Evolutionary conservation across 441 rosid species (phyloP), one percentile per base, ranked within the genome.

Genomic region (Eutrema salsugineum): DNA sequence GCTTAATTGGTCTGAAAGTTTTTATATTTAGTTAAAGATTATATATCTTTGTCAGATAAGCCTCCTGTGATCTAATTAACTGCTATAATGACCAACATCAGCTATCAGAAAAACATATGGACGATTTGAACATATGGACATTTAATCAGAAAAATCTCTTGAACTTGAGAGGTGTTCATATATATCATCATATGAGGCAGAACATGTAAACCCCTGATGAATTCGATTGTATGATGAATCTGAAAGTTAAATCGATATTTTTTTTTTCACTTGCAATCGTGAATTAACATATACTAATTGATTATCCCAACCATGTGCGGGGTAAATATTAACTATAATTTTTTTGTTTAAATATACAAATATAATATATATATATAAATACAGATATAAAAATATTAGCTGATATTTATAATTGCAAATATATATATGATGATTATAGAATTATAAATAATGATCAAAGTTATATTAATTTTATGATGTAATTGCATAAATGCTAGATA

Each of bases 1-100:
- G 78, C 78, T 61, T 43, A 61, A 51, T 42, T 68, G 51, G 78
- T 75, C 70, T 68, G 73, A 60, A 51, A 61, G 3, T 68, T 74
- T 35, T 53, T 51, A 59, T 42, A 24, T 36, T 27, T 19, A 40
- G 63, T 68, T 61, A 61, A 47, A 62, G 64, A 75, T 75, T 61
- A 36, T 44, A 43, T 59, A 33, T 67, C 2, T 50, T 43, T 24
- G 53, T 15, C 49, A 51, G 36, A 40, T 5, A 58, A 59, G 53
- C 50, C 47, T 42, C 38, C 35, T 55, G 15, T 56, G 53, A 24
- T 58, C 38, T 58, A 46, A 39, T 43, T 6, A 12, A 49, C 61
- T n/a, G n/a, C n/a, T n/a, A n/a, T n/a, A n/a, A 27, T 57, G 60
- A 39, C 32, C 53, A 49, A 57, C 44, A 16, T 50, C 14, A 65